These are phyloP conservation scores for Nemania abortiva DNA, from an alignment of 2,329 filamentous ascomycete genomes.

Conservation along the genomic window DNA sequence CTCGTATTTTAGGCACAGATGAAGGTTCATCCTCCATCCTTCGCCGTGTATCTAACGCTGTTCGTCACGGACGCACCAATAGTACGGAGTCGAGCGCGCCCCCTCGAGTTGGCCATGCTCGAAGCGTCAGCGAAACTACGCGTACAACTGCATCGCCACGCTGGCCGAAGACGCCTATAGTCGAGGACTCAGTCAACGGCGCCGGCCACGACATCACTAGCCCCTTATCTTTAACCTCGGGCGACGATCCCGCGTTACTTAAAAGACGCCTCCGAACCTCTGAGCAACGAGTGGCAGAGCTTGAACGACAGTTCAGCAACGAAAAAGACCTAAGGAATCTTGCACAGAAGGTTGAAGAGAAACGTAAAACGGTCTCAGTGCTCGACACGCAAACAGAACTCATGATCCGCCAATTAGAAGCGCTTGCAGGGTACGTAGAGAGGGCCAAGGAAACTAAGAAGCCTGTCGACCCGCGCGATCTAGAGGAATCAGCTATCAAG, in stretches of 20 bases:
- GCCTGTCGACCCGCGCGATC: slow-evolving; percentile 81
- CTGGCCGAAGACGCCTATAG: slow-evolving; percentile 76
- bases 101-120: slow-evolving; percentile 63
- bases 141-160: slow-evolving; percentile 72
- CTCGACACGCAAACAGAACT: slow-evolving; percentile 95
- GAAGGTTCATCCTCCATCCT: slow-evolving; percentile 84
- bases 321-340: slow-evolving; percentile 78
- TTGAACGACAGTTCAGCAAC: slow-evolving; percentile 80
- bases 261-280: slow-evolving; percentile 83
- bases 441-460: slow-evolving; percentile 85
- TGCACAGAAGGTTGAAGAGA: slow-evolving; percentile 89
- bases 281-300: slow-evolving; percentile 86
- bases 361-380: slow-evolving; percentile 94
- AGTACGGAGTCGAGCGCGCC: slow-evolving; percentile 73
- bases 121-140: slow-evolving; percentile 77
- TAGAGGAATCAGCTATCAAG: slow-evolving; percentile 92
- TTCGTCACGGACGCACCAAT: slow-evolving; percentile 90
- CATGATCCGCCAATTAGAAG: slow-evolving; percentile 90
- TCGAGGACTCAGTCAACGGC: slow-evolving; percentile 64
- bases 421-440: slow-evolving; percentile 88
- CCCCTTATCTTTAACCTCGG: slow-evolving; percentile 72
- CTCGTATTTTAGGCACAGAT: slow-evolving; percentile 84
- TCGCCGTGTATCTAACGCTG: slow-evolving; percentile 90
- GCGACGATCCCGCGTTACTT: slow-evolving; percentile 74
- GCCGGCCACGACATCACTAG: slow-evolving; percentile 75